Percentiles rank a stretch among this genome's conserved stretches.
Evolutionary conservation across 1,284 basidiomycete species (phyloP).

Genomic region (Xanthoconium separans): DNA sequence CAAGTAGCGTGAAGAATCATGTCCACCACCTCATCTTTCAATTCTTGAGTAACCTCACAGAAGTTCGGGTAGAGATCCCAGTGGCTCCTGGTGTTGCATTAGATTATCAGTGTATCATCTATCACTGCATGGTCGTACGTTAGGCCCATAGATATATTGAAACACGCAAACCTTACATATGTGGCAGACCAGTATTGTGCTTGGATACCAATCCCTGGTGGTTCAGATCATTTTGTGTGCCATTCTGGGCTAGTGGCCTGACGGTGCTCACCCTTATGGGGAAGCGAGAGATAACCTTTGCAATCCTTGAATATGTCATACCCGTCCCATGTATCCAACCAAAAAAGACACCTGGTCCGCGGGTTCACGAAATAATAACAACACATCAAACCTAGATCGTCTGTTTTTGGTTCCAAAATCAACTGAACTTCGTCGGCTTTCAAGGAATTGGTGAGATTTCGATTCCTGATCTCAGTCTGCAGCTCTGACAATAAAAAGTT

Average conservation of each 20-base stretch:
- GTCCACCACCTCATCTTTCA: conserved; percentile 46
- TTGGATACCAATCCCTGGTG: not conserved
- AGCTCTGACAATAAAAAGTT: conserved; percentile 14
- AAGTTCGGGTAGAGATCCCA: conserved; percentile 49
- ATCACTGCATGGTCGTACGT: conserved; percentile 3
- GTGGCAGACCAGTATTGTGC: conserved; percentile 50
- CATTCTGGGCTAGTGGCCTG: not conserved
- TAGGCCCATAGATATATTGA: conserved; percentile 3
- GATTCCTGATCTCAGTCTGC: conserved; percentile 2
- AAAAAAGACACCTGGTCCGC: conserved; percentile 25
- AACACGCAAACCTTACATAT: conserved; percentile 7
- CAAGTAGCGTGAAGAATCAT: conserved; percentile 48
- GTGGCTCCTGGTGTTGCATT: conserved; percentile 44
- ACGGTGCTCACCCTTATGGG: conserved; percentile 30
- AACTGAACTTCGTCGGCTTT: conserved; percentile 23
- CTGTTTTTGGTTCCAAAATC: conserved; percentile 28
- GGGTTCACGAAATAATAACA: conserved; percentile 34
- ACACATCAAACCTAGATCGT: conserved; percentile 17
- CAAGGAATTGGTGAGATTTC: conserved; percentile 2
- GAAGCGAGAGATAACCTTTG: conserved; percentile 14
- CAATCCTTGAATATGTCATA: conserved; percentile 21
- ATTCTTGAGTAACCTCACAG: conserved; percentile 34
- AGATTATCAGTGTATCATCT: not conserved
- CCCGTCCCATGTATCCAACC: conserved; percentile 29
- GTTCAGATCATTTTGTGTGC: not conserved